Evolutionary conservation across 768 basidiomycete genomes (phyloP).

Genomic region (Boletus reticulatus): DNA sequence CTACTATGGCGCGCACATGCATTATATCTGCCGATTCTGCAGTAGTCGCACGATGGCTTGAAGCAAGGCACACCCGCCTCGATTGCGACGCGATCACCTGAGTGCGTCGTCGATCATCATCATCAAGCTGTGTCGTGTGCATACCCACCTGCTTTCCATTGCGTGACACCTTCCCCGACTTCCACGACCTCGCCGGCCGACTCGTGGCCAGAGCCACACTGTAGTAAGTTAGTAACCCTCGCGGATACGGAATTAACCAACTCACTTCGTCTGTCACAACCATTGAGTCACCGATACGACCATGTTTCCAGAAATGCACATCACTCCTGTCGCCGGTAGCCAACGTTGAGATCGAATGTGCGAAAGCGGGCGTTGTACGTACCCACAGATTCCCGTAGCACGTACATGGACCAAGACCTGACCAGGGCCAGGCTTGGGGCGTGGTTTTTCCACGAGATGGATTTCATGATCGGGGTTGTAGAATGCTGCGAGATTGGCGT

Average conservation of each 20-base stretch:
- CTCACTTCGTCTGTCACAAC: constrained; percentile 63
- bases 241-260: background rate
- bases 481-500: constrained; percentile 59
- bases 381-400: constrained; percentile 72
- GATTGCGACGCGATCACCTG: constrained; percentile 66
- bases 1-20: constrained; percentile 40
- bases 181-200: constrained; percentile 67
- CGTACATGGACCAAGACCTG: constrained; percentile 66
- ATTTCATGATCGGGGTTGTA: constrained; percentile 64
- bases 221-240: background rate
- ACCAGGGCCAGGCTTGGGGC: constrained; percentile 57
- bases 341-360: background rate
- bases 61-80: constrained; percentile 71
- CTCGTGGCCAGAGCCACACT: constrained; percentile 72
- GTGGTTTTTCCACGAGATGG: constrained; percentile 65
- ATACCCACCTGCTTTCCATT: constrained; percentile 56
- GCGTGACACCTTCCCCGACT: constrained; percentile 61
- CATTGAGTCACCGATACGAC: constrained; percentile 67
- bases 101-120: constrained; percentile 1
- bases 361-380: constrained; percentile 16
- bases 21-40: constrained; percentile 64
- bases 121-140: background rate
- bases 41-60: constrained; percentile 56
- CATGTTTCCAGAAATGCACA: constrained; percentile 74
- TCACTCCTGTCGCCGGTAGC: constrained; percentile 47